Base-by-base conservation (phyloP, 805 yeast species). In the Candida tammaniensis region DNA sequence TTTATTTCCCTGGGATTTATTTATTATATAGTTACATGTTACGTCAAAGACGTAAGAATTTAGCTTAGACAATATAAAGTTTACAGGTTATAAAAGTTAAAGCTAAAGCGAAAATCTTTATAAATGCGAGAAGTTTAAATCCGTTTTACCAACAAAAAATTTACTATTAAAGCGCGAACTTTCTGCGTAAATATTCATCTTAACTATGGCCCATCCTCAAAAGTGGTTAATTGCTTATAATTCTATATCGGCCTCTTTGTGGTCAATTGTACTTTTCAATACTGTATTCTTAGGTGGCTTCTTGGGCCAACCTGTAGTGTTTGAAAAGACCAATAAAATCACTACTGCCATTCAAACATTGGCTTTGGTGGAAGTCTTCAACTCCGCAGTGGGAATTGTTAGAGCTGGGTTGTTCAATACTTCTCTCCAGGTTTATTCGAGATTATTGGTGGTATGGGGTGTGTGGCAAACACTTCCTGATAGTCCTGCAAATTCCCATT, bases 391-490 rank as follows among this genome's bases (percentile, higher is more conserved):
- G 1, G 97, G 97, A 0, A 68, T 82, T 30, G 98, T 93, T 23
- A 78, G 82, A 47, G 82, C 97, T 7, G 96, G 97, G 2, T 45
- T 89, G 5, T 47, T 82, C 36, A 93, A 97, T 19, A 87, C 97
- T 0, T 71, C 69, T 11, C 80, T 89, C 52, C 98, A 93, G 61
- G 96, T 93, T 1, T 72, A 82, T 5, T 88, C 97, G 9, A 74
- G 98, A 44, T 58, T 89, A 34, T 64, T 89, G 45, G 72, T 93
- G 24, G 95, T 86, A 5, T 69, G 83, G 65, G 97, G 97, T 3
- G 74, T 91, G 33, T 78, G 87, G 59, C 77, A 77, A 33, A 56
- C 71, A n/a, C 68, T 88, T 44, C 96, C 98, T 7, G 52, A 74
- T 13, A 73, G 86, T 0, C 83, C 82, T 13, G 87, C 87, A 18